Base-by-base conservation (phyloP, 1,284 basidiomycete genomes). In the Apiotrichum laibachii region DNA sequence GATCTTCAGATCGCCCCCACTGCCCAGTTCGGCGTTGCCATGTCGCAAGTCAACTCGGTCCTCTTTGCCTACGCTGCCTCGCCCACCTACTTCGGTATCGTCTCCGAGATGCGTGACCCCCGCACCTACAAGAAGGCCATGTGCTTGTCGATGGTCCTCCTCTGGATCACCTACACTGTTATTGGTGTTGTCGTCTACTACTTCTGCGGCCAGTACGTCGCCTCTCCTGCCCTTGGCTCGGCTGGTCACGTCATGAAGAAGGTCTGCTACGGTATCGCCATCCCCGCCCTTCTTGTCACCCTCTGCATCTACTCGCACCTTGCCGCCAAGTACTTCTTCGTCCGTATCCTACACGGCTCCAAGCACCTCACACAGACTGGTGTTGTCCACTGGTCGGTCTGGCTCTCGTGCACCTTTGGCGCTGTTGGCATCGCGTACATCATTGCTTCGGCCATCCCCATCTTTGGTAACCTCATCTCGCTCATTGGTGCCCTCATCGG, bases 221-320 rank as follows among this genome's bases (percentile, higher is more conserved):
- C 75, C 19, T 62, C 65, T 18, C 77, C 77, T 1, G 74, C 77
- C 11, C 71, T 77, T 22, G 75, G 76, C 2, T 68, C 68, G 6
- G 74, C 76, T 18, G 78, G 78, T 46, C 50, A 60, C 1, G 52
- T 75, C 22, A 68, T 79, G 59, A 77, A 79, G 67, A 73, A 73
- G 53, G 66, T 80, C 52, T 66, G 66, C 35, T 80, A 78, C 62
- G 78, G 76, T 13, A 60, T 80, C 31, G 73, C 77, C 9, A 57
- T 79, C 15, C 76, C 75, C 7, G 76, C 73, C n/a, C 60, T 66
- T 63, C 49, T 59, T 48, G 65, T 73, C 22, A 63, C 57, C 50
- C 55, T 57, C 52, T 64, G 49, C 61, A 60, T 58, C 55, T 53
- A 42, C 40, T 61, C 43, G 55, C 56, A 72, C 67, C 61, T 73